Conservation (phyloP, 1,284 basidiomycete species). For the Papiliotrema laurentii region DNA sequence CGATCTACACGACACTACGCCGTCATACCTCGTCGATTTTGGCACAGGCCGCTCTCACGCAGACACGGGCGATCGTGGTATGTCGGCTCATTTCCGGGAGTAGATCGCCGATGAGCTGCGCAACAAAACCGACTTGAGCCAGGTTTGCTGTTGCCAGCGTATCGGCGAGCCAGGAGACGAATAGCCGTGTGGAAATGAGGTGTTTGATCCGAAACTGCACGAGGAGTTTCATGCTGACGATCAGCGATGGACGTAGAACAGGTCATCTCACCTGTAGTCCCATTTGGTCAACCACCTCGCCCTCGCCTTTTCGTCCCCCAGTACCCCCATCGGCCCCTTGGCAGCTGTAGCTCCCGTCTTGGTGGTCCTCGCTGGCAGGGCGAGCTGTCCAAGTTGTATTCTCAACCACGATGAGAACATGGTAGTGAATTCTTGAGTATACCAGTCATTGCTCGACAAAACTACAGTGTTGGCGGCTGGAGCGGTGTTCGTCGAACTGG, state of each 20-base stretch:
- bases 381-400: slow-evolving; percentile 81
- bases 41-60: slow-evolving; percentile 32
- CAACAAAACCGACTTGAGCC: slow-evolving; percentile 77
- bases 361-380: slow-evolving; percentile 71
- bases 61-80: slow-evolving; percentile 28
- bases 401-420: slow-evolving; percentile 82
- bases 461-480: slow-evolving; percentile 14
- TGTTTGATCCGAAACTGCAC: slow-evolving; percentile 73
- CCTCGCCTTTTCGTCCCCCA: slow-evolving; percentile 37
- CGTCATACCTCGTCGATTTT: slow-evolving; percentile 75
- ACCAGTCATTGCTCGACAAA: slow-evolving; percentile 69
- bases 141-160: slow-evolving; percentile 71
- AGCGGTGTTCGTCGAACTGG: slow-evolving; percentile 43
- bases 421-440: slow-evolving; percentile 85
- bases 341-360: slow-evolving; percentile 61
- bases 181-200: slow-evolving; percentile 73
- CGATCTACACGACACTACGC: slow-evolving; percentile 10
- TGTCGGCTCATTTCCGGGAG: slow-evolving; percentile 62
- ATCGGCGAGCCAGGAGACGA: slow-evolving; percentile 78
- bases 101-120: slow-evolving; percentile 72
- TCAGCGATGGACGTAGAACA: not conserved
- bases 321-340: slow-evolving; percentile 50
- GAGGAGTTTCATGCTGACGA: slow-evolving; percentile 63
- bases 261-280: slow-evolving; percentile 35
- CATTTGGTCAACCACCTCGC: slow-evolving; percentile 33